phyloP scores from a whole-genome alignment of 768 basidiomycete genomes.

The Ephemerocybe angulata region DNA sequence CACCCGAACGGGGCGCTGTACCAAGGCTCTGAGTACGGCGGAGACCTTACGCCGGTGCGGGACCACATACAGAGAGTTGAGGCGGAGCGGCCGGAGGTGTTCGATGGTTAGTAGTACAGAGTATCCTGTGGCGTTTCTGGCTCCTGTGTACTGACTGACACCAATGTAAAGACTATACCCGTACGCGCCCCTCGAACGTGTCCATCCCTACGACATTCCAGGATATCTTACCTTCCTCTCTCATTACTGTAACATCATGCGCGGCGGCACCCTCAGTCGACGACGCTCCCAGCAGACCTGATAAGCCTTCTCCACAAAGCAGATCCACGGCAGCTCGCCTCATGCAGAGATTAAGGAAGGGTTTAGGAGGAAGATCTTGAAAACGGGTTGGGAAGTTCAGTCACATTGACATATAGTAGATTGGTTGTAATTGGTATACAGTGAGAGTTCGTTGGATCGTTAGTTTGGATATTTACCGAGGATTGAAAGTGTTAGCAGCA shows the following conservation, averaged over 20 bases:
- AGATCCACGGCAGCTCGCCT: no score
- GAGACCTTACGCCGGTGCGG: conserved; percentile 36
- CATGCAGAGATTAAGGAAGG: no score
- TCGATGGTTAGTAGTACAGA: conserved; percentile 10
- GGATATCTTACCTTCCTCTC: conserved; percentile 43
- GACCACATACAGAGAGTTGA: conserved; percentile 10
- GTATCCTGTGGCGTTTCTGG: not conserved
- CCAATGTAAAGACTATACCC: conserved; percentile 8
- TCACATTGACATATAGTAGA: no score
- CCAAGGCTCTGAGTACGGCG: conserved; percentile 41
- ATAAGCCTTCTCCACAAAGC: no score
- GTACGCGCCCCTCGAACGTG: not conserved
- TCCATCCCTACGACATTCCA: conserved; percentile 33
- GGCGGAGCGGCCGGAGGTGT: conserved; percentile 18
- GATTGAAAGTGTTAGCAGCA: no score
- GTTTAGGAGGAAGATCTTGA: no score
- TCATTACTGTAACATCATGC: conserved; percentile 38
- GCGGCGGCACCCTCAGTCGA: not conserved
- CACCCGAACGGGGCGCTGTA: conserved; percentile 44
- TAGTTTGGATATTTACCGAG: no score
- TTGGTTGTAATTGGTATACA: no score
- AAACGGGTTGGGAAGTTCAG: no score
- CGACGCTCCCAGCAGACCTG: not conserved
- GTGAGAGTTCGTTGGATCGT: no score
- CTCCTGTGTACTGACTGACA: not conserved